Conservation (phyloP, 2,329 filamentous ascomycete genomes). For the Neodidymelliopsis sp. region DNA sequence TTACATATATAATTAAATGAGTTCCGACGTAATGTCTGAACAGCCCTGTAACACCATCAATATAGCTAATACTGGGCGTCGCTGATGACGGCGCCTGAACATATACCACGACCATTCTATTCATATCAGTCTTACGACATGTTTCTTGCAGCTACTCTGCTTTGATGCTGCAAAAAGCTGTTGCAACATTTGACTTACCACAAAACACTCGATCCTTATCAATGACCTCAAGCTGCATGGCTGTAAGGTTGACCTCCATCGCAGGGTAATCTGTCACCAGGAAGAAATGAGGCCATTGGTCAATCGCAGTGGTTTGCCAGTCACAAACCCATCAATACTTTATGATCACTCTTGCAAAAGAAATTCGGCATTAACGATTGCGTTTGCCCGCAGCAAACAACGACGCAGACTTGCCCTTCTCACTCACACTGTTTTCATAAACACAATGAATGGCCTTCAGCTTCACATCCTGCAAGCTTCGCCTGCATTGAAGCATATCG, state of each 20-base stretch:
- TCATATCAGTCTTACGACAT: too few species aligned
- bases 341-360: neutral
- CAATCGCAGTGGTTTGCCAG: neutral
- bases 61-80: conserved; percentile 17
- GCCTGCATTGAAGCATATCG: conserved; percentile 3
- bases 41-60: conserved; percentile 24
- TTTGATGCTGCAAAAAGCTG: too few species aligned
- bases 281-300: neutral
- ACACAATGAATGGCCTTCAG: neutral
- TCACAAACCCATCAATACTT: neutral
- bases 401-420: neutral
- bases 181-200: too few species aligned
- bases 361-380: neutral
- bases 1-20: conserved; percentile 24
- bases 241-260: too few species aligned
- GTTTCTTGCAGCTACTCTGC: too few species aligned
- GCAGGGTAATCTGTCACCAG: too few species aligned
- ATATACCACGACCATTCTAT: conserved; percentile 3
- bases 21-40: conserved; percentile 30
- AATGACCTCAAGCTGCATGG: too few species aligned
- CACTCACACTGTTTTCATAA: neutral
- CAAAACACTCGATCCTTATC: too few species aligned
- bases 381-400: neutral
- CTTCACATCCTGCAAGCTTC: neutral
- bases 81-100: neutral